Conservation (phyloP, 257 asterid genomes). For the Salvia hispanica region DNA sequence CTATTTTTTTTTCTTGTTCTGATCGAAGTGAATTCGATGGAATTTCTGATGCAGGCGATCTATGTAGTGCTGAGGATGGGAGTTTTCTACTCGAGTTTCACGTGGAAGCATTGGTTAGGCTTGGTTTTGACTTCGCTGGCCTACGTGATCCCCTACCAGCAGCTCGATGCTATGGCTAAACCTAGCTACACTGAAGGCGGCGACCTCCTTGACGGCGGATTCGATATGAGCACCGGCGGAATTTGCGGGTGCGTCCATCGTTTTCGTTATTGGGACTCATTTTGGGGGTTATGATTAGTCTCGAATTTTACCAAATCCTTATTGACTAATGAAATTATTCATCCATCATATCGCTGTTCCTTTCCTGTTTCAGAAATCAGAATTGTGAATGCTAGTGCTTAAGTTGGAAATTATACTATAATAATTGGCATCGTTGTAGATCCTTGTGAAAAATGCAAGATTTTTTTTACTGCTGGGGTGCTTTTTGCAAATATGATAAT, state of each 20-base stretch:
- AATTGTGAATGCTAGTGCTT: background rate
- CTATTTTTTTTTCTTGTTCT: conserved; percentile 1
- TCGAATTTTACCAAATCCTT: background rate
- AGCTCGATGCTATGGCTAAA: conserved; percentile 76
- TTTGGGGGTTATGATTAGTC: conserved; percentile 15
- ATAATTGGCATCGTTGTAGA: background rate
- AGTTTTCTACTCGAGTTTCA: conserved; percentile 74
- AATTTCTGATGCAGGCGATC: conserved; percentile 46
- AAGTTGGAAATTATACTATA: background rate
- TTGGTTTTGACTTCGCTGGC: conserved; percentile 74
- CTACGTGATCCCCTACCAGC: conserved; percentile 78
- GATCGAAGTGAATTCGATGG: conserved; percentile 26
- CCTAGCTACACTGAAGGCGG: conserved; percentile 69
- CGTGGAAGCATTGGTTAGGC: conserved; percentile 80
- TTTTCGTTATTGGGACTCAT: background rate
- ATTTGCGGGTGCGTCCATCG: conserved; percentile 73
- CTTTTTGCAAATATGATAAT: background rate
- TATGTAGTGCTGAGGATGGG: conserved; percentile 73
- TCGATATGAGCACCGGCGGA: conserved; percentile 91
- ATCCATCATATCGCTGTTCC: background rate
- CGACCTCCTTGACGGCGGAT: conserved; percentile 91
- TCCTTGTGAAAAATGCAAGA: conserved; percentile 12
- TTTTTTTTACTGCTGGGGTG: background rate
- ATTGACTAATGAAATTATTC: background rate
- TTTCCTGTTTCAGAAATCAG: background rate